Evolutionary conservation across 208 protist species (phyloP).

Genomic region (Angomonas deanei): DNA sequence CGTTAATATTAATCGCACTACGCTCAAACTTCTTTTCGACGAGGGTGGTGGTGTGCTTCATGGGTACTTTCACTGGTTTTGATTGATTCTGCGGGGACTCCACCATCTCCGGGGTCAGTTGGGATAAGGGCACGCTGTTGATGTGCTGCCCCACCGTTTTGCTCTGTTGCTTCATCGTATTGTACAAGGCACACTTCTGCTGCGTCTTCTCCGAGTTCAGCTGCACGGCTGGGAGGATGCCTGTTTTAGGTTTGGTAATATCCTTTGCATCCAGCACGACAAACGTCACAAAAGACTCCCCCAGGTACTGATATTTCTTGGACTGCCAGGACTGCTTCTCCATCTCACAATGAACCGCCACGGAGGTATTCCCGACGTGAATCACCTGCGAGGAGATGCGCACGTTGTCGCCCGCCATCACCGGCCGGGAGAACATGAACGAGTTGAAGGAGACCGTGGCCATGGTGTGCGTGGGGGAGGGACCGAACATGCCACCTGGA

Average conservation of each 20-base stretch:
- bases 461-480: not conserved
- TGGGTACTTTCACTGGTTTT: not conserved
- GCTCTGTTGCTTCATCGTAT: not conserved
- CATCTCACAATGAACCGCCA: conserved; percentile 23
- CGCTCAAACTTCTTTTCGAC: conserved; percentile 2
- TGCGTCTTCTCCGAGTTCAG: not conserved
- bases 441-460: conserved; percentile 37
- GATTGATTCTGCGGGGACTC: not conserved
- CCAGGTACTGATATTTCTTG: not conserved
- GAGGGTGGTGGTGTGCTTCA: not conserved
- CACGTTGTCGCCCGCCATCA: conserved; percentile 28
- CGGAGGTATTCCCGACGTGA: conserved; percentile 17
- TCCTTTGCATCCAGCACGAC: not conserved
- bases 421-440: conserved; percentile 22
- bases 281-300: conserved; percentile 16
- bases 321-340: conserved; percentile 16
- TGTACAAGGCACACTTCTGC: not conserved
- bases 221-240: not conserved
- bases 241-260: not conserved
- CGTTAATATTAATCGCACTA: conserved; percentile 23
- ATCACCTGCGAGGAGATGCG: conserved; percentile 16
- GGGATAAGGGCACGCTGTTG: not conserved
- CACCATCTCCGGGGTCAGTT: not conserved
- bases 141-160: not conserved
- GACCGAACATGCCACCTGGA: not conserved